Conservation (phyloP, 1,139 yeast species). For the Ashbya aceris region DNA sequence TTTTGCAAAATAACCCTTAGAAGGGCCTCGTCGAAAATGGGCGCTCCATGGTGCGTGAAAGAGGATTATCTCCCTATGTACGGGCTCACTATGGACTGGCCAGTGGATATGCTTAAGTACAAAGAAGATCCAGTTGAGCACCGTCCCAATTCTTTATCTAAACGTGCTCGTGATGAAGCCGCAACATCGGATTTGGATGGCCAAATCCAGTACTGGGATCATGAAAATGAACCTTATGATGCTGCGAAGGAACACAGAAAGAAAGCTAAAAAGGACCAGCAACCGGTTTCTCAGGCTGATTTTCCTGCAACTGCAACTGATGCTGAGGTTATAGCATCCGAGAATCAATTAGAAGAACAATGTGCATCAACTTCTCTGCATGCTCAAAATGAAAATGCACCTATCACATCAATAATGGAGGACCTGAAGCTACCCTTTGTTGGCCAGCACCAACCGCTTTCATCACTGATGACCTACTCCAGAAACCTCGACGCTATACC, state of each 20-base stretch:
- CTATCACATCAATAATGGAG: constrained; percentile 28
- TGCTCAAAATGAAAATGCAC: constrained; percentile 7
- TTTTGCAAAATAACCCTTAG: constrained; percentile 79
- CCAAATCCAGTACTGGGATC: background rate
- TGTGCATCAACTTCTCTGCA: background rate
- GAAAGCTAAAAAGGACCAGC: background rate
- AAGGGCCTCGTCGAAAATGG: constrained; percentile 65
- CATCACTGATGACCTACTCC: constrained; percentile 16
- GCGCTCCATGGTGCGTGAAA: constrained; percentile 97
- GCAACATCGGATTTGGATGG: background rate
- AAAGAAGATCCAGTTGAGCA: constrained; percentile 19
- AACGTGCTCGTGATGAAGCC: constrained; percentile 1
- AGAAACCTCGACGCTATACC: constrained; percentile 17
- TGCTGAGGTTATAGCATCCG: background rate
- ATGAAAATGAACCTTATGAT: background rate
- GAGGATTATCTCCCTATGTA: constrained; percentile 43
- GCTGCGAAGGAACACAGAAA: background rate
- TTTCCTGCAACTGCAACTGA: background rate
- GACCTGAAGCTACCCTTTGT: constrained; percentile 30
- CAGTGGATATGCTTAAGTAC: constrained; percentile 23
- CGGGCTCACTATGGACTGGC: constrained; percentile 33
- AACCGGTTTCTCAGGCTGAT: no score
- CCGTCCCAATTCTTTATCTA: background rate
- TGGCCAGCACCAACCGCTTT: constrained; percentile 12
- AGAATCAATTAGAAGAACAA: background rate